Evolutionary conservation across 2,329 filamentous ascomycete genomes (phyloP).

Genomic region (Myotisia sp.): DNA sequence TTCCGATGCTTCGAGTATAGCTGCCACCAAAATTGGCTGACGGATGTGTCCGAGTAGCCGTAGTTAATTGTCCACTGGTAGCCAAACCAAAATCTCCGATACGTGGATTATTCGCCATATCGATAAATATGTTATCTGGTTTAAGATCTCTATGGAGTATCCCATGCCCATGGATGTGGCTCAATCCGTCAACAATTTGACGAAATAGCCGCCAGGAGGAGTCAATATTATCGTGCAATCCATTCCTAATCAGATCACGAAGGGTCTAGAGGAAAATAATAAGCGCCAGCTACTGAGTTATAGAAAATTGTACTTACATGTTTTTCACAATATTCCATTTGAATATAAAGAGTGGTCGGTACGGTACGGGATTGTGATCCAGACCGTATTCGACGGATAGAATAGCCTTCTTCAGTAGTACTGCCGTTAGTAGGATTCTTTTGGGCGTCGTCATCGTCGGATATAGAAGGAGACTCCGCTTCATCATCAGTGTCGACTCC

Average conservation of each 20-base stretch:
- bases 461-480: conserved; percentile 20
- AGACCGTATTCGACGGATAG: conserved; percentile 31
- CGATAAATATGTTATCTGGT: conserved; percentile 95
- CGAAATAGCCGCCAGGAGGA: conserved; percentile 84
- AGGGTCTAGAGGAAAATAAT: conserved; percentile 45
- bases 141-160: conserved; percentile 96
- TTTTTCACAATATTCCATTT: conserved; percentile 98
- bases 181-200: conserved; percentile 77
- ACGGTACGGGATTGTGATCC: conserved; percentile 40
- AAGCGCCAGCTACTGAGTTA: conserved; percentile 7
- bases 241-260: conserved; percentile 68
- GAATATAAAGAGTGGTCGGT: conserved; percentile 77
- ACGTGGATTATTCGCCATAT: conserved; percentile 75
- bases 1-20: conserved; percentile 48
- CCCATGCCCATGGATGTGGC: conserved; percentile 75
- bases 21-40: conserved; percentile 24
- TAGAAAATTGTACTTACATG: conserved; percentile 37
- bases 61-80: conserved; percentile 58
- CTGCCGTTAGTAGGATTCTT: conserved; percentile 8
- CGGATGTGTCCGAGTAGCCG: conserved; percentile 25
- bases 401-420: conserved; percentile 19
- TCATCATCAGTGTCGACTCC: conserved; percentile 45
- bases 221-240: conserved; percentile 56
- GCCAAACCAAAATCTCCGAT: conserved; percentile 95
- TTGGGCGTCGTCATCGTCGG: conserved; percentile 19